phyloP scores from a whole-genome alignment of 2,329 filamentous ascomycete species.

The Alternaria brassicae region DNA sequence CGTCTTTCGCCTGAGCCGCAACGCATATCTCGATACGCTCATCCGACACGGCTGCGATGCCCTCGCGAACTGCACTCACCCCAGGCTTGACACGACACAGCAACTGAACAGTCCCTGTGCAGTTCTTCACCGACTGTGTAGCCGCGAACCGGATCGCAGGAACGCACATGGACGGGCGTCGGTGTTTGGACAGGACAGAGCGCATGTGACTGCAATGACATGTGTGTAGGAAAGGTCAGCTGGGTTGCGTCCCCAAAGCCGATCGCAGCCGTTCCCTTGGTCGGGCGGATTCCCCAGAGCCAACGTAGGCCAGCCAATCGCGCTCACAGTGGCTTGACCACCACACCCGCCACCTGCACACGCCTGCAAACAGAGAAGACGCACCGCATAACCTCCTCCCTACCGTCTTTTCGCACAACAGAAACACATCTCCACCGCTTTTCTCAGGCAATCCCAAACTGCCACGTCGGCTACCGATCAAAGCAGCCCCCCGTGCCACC shows the following conservation, averaged over 20 bases:
- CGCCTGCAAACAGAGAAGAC: background rate
- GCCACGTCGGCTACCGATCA: background rate
- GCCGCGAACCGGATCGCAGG: constrained; percentile 41
- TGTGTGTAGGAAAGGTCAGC: constrained; percentile 17
- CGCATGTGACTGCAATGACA: background rate
- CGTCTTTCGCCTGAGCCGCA: constrained; percentile 68
- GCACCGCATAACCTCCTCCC: background rate
- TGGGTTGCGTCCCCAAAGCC: constrained; percentile 20
- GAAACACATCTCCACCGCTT: background rate
- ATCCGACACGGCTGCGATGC: constrained; percentile 64
- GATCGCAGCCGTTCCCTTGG: constrained; percentile 18
- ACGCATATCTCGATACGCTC: constrained; percentile 70
- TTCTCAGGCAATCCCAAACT: background rate
- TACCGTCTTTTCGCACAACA: background rate
- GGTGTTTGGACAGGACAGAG: background rate
- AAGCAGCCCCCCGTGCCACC: constrained; percentile 15
- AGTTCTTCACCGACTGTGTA: constrained; percentile 27
- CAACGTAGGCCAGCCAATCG: constrained; percentile 4
- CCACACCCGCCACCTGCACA: background rate
- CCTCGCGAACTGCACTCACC: constrained; percentile 66
- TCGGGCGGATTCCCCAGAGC: background rate
- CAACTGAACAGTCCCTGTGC: constrained; percentile 58
- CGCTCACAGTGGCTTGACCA: background rate
- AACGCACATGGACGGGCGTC: background rate
- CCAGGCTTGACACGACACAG: constrained; percentile 73